A percentile compares a stretch with the other conserved stretches of the same genome.
These are phyloP conservation scores for Penicillium samsonianum DNA, from an alignment of 495 filamentous ascomycete species.

Conservation along the genomic window DNA sequence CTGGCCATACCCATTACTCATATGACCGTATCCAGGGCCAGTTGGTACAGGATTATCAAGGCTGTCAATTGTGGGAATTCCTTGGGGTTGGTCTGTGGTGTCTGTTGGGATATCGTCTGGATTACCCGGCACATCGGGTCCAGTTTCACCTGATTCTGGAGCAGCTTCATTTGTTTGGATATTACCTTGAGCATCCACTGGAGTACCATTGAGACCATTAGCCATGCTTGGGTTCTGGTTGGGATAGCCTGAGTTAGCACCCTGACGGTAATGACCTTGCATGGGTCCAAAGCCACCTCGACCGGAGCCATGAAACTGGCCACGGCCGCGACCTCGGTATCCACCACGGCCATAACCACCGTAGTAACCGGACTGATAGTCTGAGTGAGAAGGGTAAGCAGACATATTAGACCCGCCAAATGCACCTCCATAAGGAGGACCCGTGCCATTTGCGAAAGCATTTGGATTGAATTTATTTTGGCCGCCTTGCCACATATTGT, in stretches of 20 bases:
- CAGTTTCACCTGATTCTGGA: slow-evolving; percentile 20
- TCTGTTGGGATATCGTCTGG: slow-evolving; percentile 23
- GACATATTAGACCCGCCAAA: slow-evolving; percentile 71
- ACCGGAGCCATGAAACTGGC: slow-evolving; percentile 53
- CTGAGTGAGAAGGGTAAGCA: slow-evolving; percentile 56
- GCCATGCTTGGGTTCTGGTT: slow-evolving; percentile 30
- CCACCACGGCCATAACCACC: slow-evolving; percentile 56
- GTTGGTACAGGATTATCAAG: slow-evolving; percentile 34
- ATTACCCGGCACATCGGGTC: slow-evolving; percentile 12
- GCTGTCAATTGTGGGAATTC: slow-evolving; percentile 50
- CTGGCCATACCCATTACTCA: slow-evolving; percentile 24
- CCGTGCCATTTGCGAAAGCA: slow-evolving; percentile 76
- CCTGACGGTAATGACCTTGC: slow-evolving; percentile 36
- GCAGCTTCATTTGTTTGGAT: slow-evolving; percentile 7
- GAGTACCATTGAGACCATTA: background rate
- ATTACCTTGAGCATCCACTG: slow-evolving; percentile 8
- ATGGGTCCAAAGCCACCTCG: slow-evolving; percentile 52
- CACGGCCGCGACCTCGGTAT: slow-evolving; percentile 68
- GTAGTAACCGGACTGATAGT: slow-evolving; percentile 66
- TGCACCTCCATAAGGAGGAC: slow-evolving; percentile 81
- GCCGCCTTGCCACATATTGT: slow-evolving; percentile 70
- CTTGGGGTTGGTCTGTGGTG: slow-evolving; percentile 37
- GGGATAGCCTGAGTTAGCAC: slow-evolving; percentile 41
- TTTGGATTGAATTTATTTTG: slow-evolving; percentile 67
- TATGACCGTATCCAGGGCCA: slow-evolving; percentile 15